These are phyloP conservation scores for Podila clonocystis DNA, from an alignment of 192 early-diverging fungal species.

Conservation along the genomic window DNA sequence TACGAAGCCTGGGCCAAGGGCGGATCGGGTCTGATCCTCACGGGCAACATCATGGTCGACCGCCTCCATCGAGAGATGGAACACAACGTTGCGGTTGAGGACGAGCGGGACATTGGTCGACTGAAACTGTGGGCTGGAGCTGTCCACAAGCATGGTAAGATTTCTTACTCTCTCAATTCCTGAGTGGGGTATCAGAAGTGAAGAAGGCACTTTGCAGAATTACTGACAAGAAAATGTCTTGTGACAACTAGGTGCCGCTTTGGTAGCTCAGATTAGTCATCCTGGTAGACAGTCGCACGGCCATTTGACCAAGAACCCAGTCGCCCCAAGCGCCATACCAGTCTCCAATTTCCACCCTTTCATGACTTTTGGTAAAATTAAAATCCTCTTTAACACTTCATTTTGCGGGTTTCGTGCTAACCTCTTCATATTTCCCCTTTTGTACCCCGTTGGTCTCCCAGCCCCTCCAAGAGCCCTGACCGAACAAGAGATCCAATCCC, in stretches of 20 bases:
- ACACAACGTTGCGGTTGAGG: constrained; percentile 11
- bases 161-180: background rate
- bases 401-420: background rate
- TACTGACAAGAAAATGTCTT: too few species aligned
- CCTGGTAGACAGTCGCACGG: constrained; percentile 17
- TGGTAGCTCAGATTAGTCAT: constrained; percentile 20
- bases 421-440: background rate
- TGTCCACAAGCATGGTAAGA: constrained; percentile 20
- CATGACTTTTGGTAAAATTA: constrained; percentile 9
- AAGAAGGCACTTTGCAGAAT: too few species aligned
- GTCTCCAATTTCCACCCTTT: constrained; percentile 20
- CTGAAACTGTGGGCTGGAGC: constrained; percentile 11
- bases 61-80: constrained; percentile 8
- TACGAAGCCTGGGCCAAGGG: constrained; percentile 15
- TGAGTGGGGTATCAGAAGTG: too few species aligned
- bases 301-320: constrained; percentile 2
- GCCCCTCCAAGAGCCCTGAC: constrained; percentile 64
- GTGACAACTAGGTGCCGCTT: background rate
- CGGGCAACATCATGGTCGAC: constrained; percentile 27
- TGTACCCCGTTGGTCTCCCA: too few species aligned
- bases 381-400: background rate
- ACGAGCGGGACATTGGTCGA: constrained; percentile 10
- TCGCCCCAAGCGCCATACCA: constrained; percentile 18
- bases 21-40: constrained; percentile 21
- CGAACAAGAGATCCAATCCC: constrained; percentile 66